Conservation (phyloP, 2,329 filamentous ascomycete species). For the Aspergillus melleus region DNA sequence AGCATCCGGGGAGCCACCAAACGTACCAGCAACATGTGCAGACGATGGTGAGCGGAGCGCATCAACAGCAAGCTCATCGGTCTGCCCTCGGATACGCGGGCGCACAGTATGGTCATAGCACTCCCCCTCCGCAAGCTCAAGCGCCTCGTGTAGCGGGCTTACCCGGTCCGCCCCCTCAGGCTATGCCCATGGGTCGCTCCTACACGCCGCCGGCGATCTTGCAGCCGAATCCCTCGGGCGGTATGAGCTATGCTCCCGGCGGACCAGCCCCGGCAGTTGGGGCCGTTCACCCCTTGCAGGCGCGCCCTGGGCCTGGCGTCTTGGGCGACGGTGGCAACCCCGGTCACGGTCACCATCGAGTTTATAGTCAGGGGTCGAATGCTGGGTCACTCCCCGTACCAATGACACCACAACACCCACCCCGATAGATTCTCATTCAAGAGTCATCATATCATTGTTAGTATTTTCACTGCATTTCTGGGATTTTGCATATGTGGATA, state of each 20-base stretch:
- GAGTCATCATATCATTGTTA: not conserved
- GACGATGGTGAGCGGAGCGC: conserved; percentile 37
- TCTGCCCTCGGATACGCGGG: conserved; percentile 31
- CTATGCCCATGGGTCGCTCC: conserved; percentile 34
- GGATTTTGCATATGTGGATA: conserved; percentile 3
- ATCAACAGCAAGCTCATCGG: conserved; percentile 36
- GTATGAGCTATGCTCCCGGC: conserved; percentile 32
- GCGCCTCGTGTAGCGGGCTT: conserved; percentile 25
- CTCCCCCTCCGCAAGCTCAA: conserved; percentile 34
- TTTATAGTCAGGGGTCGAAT: conserved; percentile 39
- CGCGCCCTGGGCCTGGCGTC: conserved; percentile 27
- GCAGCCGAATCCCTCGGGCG: conserved; percentile 28
- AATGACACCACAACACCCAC: conserved; percentile 28
- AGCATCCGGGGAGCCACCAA: conserved; percentile 24
- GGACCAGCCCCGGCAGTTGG: conserved; percentile 21
- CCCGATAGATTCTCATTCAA: conserved; percentile 19
- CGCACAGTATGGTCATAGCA: conserved; percentile 34
- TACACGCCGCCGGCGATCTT: conserved; percentile 41
- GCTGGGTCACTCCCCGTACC: conserved; percentile 27
- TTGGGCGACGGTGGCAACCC: conserved; percentile 20
- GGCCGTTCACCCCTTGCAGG: conserved; percentile 28
- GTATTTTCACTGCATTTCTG: conserved; percentile 6
- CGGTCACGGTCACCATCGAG: conserved; percentile 32
- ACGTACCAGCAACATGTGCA: conserved; percentile 41
- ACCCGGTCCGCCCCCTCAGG: conserved; percentile 24